A percentile compares a stretch with the other conserved stretches of the same genome.
phyloP scores from a whole-genome alignment of 2,329 filamentous ascomycete genomes.

The Claviceps monticola region DNA sequence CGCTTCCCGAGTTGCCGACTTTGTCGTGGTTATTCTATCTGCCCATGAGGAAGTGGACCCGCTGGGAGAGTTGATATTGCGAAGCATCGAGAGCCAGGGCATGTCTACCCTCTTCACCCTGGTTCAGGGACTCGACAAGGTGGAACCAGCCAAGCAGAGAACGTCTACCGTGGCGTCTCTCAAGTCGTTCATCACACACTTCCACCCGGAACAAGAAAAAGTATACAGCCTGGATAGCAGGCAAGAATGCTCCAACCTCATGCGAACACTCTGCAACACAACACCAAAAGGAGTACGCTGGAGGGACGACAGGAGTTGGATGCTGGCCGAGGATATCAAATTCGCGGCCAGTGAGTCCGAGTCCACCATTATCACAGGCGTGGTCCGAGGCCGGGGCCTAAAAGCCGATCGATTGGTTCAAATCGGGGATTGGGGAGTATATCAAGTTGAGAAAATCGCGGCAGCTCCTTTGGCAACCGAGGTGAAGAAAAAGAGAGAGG shows the following conservation, averaged over 20 bases:
- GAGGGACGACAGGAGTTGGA: slow-evolving; percentile 92
- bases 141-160: slow-evolving; percentile 69
- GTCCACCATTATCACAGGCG: slow-evolving; percentile 66
- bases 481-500: slow-evolving; percentile 47
- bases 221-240: slow-evolving; percentile 76
- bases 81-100: slow-evolving; percentile 83
- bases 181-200: slow-evolving; percentile 86
- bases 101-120: slow-evolving; percentile 83
- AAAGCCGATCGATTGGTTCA: slow-evolving; percentile 87
- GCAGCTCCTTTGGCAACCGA: slow-evolving; percentile 50
- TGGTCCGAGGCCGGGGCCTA: slow-evolving; percentile 71
- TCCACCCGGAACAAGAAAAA: slow-evolving; percentile 85
- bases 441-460: slow-evolving; percentile 80
- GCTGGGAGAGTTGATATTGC: slow-evolving; percentile 70
- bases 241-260: slow-evolving; percentile 82
- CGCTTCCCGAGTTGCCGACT: slow-evolving; percentile 78
- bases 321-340: slow-evolving; percentile 71
- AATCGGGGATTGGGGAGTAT: slow-evolving; percentile 86
- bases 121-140: slow-evolving; percentile 63
- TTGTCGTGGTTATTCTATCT: slow-evolving; percentile 75
- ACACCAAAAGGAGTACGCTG: slow-evolving; percentile 89
- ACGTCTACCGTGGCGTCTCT: slow-evolving; percentile 67
- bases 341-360: slow-evolving; percentile 50
- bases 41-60: slow-evolving; percentile 72
- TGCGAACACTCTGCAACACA: slow-evolving; percentile 81